Base-by-base conservation (phyloP, 2,329 filamentous ascomycete genomes). In the Arthrobotrys conoides region DNA sequence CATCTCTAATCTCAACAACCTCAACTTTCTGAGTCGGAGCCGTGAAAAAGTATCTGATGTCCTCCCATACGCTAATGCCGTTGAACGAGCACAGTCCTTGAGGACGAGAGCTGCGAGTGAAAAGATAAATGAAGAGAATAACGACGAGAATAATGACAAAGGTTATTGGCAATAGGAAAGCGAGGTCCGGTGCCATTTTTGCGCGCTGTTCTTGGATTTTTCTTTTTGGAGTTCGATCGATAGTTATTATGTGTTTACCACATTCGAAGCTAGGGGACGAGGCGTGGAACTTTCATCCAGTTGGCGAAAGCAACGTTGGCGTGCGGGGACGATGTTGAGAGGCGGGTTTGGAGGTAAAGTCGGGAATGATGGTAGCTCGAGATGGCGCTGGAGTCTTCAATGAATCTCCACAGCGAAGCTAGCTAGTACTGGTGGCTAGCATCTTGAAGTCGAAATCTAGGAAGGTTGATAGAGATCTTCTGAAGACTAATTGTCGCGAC, bases 81-180 rank as follows among this genome's bases (percentile, higher is more conserved):
- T 67, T 44, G 5, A 48, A 67, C 38, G 57, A 69, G 41, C 64
- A 76, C 18, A 77, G 51, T 38, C 65, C 59, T 24, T 77, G 61
- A 4, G 73, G 73, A 18, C 73, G 73, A 27, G 73, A 68, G 30
- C 71, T 77, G n/a, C 73, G 67, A 30, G 73, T 77, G 61, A 51
- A 77, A n/a, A 77, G 67, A 51, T 77, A 77, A 20, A 71, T 71
- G 51, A 77, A 77, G 10, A 77, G 44, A 14, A 77, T 10, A 30
- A 77, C 73, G 20, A 77, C n/a, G 9, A 77, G 61, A 22, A 77
- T 71, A 22, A 77, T 77, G 20, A 77, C 51, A 30, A 77, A 63
- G 3, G 73, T 63, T 36, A 77, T 77, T 16, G 73, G 73, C 24
- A 77, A 41, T 12, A 77, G 44, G 57, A 77, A 77, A 16, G 67